A percentile compares a stretch with the other conserved stretches of the same genome.
These are phyloP conservation scores for Thraustochytrium sp. DNA, from an alignment of 352 stramenopile genomes.

Conservation along the genomic window DNA sequence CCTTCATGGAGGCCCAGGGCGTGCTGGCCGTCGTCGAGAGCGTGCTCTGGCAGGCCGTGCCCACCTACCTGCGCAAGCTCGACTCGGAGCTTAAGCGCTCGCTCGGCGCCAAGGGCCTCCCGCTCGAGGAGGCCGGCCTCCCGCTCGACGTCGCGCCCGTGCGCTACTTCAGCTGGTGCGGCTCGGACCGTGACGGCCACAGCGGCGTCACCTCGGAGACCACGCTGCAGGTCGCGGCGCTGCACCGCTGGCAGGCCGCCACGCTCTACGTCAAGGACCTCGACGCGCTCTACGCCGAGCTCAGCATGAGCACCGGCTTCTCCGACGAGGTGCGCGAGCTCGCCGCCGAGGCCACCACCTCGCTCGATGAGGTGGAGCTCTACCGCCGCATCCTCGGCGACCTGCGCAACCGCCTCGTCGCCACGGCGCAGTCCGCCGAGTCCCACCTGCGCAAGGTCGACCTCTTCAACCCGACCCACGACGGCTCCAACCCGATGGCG, in stretches of 20 bases:
- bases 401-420: conserved; percentile 11
- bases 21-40: conserved; percentile 67
- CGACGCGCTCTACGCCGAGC: conserved; percentile 54
- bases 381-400: conserved; percentile 43
- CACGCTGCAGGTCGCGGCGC: conserved; percentile 61
- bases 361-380: background rate
- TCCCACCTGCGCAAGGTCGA: background rate
- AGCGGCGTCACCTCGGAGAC: conserved; percentile 72
- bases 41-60: conserved; percentile 72
- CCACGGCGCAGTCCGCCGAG: conserved; percentile 42
- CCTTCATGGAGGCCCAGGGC: conserved; percentile 66
- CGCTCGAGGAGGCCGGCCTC: conserved; percentile 55
- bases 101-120: background rate
- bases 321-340: conserved; percentile 37
- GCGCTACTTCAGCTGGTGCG: conserved; percentile 75
- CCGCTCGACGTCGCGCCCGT: conserved; percentile 63
- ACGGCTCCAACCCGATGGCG: background rate
- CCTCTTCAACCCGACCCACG: background rate
- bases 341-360: background rate
- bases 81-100: conserved; percentile 49
- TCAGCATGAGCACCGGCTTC: conserved; percentile 57
- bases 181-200: conserved; percentile 72
- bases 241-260: conserved; percentile 58
- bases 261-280: conserved; percentile 60
- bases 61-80: conserved; percentile 69